phyloP scores from a whole-genome alignment of 768 basidiomycete species.

The Mycena kentingensis region DNA sequence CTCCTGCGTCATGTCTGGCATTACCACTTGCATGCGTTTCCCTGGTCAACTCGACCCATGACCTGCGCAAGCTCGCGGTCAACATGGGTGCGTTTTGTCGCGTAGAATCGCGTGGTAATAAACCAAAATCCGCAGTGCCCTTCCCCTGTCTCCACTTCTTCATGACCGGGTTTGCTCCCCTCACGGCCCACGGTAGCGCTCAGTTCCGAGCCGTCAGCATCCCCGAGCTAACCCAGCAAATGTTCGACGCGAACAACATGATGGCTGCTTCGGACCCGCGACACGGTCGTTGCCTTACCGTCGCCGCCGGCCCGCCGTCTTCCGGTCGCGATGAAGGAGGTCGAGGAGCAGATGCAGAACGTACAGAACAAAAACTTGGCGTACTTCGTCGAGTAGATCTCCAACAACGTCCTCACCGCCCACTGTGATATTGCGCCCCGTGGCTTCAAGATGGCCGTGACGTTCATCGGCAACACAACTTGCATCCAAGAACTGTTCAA shows the following conservation, averaged over 20 bases:
- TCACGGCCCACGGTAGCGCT: conserved; percentile 91
- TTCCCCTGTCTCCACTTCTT: conserved; percentile 99
- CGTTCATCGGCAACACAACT: conserved; percentile 96
- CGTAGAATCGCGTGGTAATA: neutral
- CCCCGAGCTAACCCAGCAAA: conserved; percentile 96
- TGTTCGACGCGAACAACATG: conserved; percentile 99
- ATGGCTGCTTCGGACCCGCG: too few relatives aligned
- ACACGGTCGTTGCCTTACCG: conserved; percentile 97
- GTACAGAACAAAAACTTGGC: conserved; percentile 97
- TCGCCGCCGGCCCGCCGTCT: conserved; percentile 98
- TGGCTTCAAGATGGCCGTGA: conserved; percentile 94
- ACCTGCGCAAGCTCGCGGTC: conserved; percentile 95
- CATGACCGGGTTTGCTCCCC: conserved; percentile 93
- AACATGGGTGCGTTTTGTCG: conserved; percentile 81
- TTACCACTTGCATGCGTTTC: conserved; percentile 98
- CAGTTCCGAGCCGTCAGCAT: conserved; percentile 97
- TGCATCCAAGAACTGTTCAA: conserved; percentile 98
- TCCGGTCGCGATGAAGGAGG: conserved; percentile 99
- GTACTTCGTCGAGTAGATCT: conserved; percentile 99
- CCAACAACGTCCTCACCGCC: conserved; percentile 96
- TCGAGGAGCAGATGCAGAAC: too few relatives aligned
- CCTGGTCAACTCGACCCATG: conserved; percentile 99
- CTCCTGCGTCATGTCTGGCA: conserved; percentile 97
- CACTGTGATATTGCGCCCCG: conserved; percentile 98
- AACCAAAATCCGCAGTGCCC: conserved; percentile 59